Base-by-base conservation (phyloP, 805 yeast genomes). In the Brettanomyces anomalus region DNA sequence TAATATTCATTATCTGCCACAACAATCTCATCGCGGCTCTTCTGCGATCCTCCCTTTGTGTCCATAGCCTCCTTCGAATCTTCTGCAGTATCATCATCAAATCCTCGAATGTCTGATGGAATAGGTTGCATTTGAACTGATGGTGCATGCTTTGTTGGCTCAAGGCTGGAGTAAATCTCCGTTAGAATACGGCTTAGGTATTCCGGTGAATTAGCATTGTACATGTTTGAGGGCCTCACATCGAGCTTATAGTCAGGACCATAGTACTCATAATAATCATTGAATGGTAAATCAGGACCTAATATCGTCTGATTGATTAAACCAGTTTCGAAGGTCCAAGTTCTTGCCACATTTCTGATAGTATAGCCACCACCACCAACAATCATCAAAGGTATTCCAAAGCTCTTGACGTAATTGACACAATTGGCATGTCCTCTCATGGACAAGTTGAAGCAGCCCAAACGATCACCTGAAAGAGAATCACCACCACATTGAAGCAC, bases 401-500 rank as follows among this genome's bases (percentile, higher is more conserved):
- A 86, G 7, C 85, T 74, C 60, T 84, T 85, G 41, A 89, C 87
- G 64, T 77, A 90, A 52, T 82, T 79, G 41, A 90, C 86, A 69
- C 98, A 93, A 63, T 90, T 94, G 34, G 97, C 97, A 61, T 94
- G 99, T 0, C 96, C 97, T 43, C 70, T 71, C 77, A 90, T 89
- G 44, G 93, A 86, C 49, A 93, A 74, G 60, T 94, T 93, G 68
- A 94, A 94, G 56, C 96, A 86, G 28, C 99, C 98, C 46, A 94
- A 70, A 53, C 95, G 76, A 68, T 93, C 99, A 35, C 97, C 96
- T 34, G 95, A 87, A 41, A 93, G 71, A 2, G 97, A 89, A 61
- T 93, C 99, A 24, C 97, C 98, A 39, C 99, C 99, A 68, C 97
- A 88, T 65, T 93, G 99, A 50, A 89, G 76, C n/a, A 93, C 96